phyloP scores from a whole-genome alignment of 2,329 filamentous ascomycete genomes.

The Penicillium glabrum region DNA sequence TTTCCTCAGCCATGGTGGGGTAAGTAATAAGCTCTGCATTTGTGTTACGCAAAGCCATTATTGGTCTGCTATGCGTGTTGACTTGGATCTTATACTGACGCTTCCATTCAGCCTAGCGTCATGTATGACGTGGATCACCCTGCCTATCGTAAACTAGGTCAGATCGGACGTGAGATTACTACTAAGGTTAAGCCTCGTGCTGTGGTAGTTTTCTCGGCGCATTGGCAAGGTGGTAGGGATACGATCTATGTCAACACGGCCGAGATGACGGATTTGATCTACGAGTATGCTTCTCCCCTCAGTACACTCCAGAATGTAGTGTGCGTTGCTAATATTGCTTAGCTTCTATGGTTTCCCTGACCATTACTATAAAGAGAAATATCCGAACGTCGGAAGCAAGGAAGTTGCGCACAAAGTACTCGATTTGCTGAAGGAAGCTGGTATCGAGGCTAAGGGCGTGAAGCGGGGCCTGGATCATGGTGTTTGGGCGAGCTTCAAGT shows the following conservation, averaged over 20 bases:
- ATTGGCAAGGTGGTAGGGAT: constrained; percentile 64
- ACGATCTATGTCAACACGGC: constrained; percentile 66
- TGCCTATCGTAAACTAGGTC: constrained; percentile 63
- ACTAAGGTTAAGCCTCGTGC: constrained; percentile 68
- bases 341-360: constrained; percentile 71
- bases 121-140: constrained; percentile 70
- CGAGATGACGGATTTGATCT: constrained; percentile 65
- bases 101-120: constrained; percentile 53
- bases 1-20: constrained; percentile 53
- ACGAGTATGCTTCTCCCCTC: constrained; percentile 54
- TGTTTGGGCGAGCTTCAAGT: constrained; percentile 68
- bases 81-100: background rate
- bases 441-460: constrained; percentile 60
- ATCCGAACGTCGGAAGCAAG: constrained; percentile 62
- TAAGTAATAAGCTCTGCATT: constrained; percentile 19
- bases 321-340: background rate
- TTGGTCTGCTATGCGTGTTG: background rate
- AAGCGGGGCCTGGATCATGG: constrained; percentile 72
- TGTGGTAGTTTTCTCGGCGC: constrained; percentile 73
- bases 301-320: background rate
- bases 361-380: constrained; percentile 67
- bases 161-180: constrained; percentile 70
- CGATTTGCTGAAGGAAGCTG: constrained; percentile 53
- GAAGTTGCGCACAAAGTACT: constrained; percentile 62
- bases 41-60: no score